Conservation (phyloP, 2,329 filamentous ascomycete genomes). For the Cylindrodendrum hubeiense region DNA sequence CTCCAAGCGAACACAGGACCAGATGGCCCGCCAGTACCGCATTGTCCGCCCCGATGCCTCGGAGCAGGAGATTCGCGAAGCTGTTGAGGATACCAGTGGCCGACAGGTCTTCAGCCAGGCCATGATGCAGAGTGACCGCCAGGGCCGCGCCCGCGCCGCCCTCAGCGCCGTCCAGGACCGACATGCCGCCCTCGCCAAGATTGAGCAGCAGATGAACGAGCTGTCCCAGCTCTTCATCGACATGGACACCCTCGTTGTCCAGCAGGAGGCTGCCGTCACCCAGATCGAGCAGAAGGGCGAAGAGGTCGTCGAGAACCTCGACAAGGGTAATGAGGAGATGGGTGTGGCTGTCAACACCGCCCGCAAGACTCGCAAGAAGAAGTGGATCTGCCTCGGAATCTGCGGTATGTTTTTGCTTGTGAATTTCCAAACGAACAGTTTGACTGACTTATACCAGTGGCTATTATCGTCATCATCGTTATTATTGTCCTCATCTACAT, state of each 20-base stretch:
- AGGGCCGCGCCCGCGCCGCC: slow-evolving; percentile 83
- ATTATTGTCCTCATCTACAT: slow-evolving; percentile 65
- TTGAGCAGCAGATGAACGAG: slow-evolving; percentile 90
- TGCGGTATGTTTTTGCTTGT: slow-evolving; percentile 58
- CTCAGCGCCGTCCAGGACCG: slow-evolving; percentile 85
- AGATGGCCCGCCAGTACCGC: slow-evolving; percentile 89
- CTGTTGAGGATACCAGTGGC: slow-evolving; percentile 78
- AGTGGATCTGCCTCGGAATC: slow-evolving; percentile 94
- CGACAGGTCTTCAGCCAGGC: slow-evolving; percentile 91
- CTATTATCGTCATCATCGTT: slow-evolving; percentile 65
- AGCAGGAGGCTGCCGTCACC: slow-evolving; percentile 85
- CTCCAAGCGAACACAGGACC: slow-evolving; percentile 82
- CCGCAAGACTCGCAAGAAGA: slow-evolving; percentile 86
- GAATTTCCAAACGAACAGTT: background rate
- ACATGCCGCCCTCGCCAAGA: slow-evolving; percentile 90
- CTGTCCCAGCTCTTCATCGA: slow-evolving; percentile 90
- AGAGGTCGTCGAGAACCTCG: slow-evolving; percentile 85
- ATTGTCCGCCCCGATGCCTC: slow-evolving; percentile 88
- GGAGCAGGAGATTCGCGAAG: slow-evolving; percentile 81
- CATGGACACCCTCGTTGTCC: slow-evolving; percentile 85
- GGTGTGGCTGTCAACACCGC: slow-evolving; percentile 86
- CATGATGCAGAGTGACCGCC: slow-evolving; percentile 83
- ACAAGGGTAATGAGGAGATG: slow-evolving; percentile 88
- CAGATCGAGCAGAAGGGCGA: slow-evolving; percentile 90
- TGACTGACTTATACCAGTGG: slow-evolving; percentile 55